phyloP scores from a whole-genome alignment of 1,139 yeast species.

The Sugiyamaella sp. region DNA sequence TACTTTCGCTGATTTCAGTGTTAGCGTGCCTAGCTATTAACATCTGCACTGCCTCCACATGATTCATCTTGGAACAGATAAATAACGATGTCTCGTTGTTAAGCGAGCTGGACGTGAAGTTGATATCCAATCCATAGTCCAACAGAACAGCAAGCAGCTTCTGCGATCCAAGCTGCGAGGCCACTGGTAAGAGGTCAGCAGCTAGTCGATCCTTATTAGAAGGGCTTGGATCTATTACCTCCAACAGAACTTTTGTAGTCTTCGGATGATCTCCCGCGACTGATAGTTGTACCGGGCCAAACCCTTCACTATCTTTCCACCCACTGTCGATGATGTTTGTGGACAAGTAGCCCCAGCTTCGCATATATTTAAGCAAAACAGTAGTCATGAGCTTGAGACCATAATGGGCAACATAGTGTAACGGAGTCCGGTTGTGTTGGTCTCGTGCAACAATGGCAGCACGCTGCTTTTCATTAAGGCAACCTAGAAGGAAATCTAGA shows the following conservation, averaged over 20 bases:
- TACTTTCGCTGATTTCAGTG: constrained; percentile 72
- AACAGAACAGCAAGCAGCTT: constrained; percentile 60
- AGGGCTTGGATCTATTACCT: constrained; percentile 41
- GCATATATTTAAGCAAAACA: constrained; percentile 56
- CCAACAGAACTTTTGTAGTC: constrained; percentile 65
- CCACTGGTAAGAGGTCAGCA: constrained; percentile 46
- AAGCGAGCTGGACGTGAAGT: constrained; percentile 54
- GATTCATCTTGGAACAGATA: constrained; percentile 71
- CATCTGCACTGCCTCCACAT: constrained; percentile 56
- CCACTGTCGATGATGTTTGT: constrained; percentile 57
- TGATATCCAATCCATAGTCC: constrained; percentile 62
- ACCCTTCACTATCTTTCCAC: constrained; percentile 86
- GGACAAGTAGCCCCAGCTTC: constrained; percentile 55
- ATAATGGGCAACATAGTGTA: constrained; percentile 88
- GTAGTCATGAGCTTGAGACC: constrained; percentile 70
- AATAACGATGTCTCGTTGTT: constrained; percentile 80
- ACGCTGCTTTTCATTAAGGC: constrained; percentile 56
- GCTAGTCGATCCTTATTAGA: constrained; percentile 14
- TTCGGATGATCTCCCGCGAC: constrained; percentile 81
- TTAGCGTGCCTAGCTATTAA: constrained; percentile 62
- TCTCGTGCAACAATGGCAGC: constrained; percentile 65
- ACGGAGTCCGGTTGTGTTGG: constrained; percentile 77
- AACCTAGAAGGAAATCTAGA: constrained; percentile 55
- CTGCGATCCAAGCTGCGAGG: constrained; percentile 68
- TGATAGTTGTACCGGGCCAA: constrained; percentile 83